Conservation (phyloP, 1,284 basidiomycete species). For the Waitea zeae region DNA sequence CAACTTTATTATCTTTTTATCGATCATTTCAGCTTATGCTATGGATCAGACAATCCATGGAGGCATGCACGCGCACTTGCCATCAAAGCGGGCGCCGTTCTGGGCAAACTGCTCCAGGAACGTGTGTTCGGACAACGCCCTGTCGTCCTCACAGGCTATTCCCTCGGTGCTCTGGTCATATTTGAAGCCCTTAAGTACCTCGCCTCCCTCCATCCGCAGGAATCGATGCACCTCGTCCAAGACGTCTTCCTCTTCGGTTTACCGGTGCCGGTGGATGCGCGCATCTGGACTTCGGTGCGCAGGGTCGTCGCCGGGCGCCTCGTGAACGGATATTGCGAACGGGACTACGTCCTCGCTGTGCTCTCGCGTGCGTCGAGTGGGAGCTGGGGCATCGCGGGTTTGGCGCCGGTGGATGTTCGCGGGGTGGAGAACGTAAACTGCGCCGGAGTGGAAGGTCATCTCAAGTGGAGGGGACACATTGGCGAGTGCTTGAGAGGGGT, state of each 20-base stretch:
- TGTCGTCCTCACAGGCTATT: constrained; percentile 37
- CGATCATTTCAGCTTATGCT: not conserved
- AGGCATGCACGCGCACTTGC: constrained; percentile 34
- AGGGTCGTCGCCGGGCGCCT: constrained; percentile 50
- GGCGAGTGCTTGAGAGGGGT: constrained; percentile 24
- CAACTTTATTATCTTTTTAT: not conserved
- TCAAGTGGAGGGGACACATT: constrained; percentile 34
- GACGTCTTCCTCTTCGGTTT: constrained; percentile 68
- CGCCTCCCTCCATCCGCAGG: constrained; percentile 19
- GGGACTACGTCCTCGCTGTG: constrained; percentile 64
- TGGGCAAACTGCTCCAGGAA: constrained; percentile 31
- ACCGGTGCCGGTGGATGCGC: constrained; percentile 37
- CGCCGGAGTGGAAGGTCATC: constrained; percentile 32
- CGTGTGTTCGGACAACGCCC: constrained; percentile 39
- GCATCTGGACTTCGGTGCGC: constrained; percentile 44
- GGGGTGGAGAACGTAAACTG: constrained; percentile 58
- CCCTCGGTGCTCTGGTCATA: constrained; percentile 34
- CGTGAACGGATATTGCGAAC: constrained; percentile 54
- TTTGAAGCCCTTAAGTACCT: constrained; percentile 27
- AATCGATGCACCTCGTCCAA: constrained; percentile 39
- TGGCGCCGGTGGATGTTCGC: constrained; percentile 41
- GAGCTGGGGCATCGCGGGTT: constrained; percentile 53
- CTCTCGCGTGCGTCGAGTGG: constrained; percentile 48
- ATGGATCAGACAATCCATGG: constrained; percentile 42
- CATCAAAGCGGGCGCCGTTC: constrained; percentile 33